A percentile compares a stretch with the other conserved stretches of the same genome.
Evolutionary conservation across 2,329 filamentous ascomycete species (phyloP).

Genomic region (Nemania sp.): DNA sequence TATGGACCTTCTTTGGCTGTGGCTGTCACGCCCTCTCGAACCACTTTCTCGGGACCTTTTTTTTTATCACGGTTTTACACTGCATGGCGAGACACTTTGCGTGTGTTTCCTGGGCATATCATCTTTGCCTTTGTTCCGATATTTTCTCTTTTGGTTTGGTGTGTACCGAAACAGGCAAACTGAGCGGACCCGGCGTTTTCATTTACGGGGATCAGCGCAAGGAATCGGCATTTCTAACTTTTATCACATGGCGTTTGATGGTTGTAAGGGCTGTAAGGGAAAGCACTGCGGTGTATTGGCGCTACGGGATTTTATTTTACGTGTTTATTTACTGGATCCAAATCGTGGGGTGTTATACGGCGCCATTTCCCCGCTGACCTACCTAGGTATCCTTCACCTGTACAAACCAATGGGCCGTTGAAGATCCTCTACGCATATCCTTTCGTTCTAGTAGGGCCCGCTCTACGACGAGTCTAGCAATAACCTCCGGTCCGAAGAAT

Average conservation of each 20-base stretch:
- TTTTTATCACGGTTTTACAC: conserved; percentile 23
- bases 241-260: conserved; percentile 31
- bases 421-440: conserved; percentile 12
- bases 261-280: conserved; percentile 16
- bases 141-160: conserved; percentile 20
- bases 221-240: conserved; percentile 23
- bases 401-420: conserved; percentile 10
- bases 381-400: conserved; percentile 16
- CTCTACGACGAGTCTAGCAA: conserved; percentile 25
- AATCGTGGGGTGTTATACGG: conserved; percentile 29
- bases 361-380: conserved; percentile 28
- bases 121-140: conserved; percentile 22
- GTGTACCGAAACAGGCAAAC: conserved; percentile 13
- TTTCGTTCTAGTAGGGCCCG: conserved; percentile 19
- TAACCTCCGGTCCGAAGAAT: conserved; percentile 26
- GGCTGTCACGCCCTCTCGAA: conserved; percentile 27
- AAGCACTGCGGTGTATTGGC: conserved; percentile 28
- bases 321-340: conserved; percentile 14
- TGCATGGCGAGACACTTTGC: conserved; percentile 31
- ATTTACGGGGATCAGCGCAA: conserved; percentile 33
- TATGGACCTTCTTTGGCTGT: conserved; percentile 12
- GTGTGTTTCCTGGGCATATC: conserved; percentile 17
- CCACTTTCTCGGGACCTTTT: conserved; percentile 19
- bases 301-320: conserved; percentile 27
- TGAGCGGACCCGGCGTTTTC: conserved; percentile 31